These are phyloP conservation scores for Macrophomina tecta DNA, from an alignment of 2,329 filamentous ascomycete genomes.

Conservation along the genomic window DNA sequence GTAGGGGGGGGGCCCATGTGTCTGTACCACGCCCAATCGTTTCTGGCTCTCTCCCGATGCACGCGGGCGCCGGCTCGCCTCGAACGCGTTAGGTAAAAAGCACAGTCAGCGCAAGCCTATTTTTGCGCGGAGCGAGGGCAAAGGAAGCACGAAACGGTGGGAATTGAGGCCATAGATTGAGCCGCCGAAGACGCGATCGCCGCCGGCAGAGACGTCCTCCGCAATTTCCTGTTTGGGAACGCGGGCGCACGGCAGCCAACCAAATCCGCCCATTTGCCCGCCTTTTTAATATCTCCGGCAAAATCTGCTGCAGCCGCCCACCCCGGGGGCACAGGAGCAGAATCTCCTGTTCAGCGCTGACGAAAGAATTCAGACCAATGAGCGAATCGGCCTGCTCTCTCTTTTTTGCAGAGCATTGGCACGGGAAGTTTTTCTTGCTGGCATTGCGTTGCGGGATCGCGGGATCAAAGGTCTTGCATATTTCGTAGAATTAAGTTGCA, in stretches of 20 bases:
- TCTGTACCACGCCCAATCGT: background rate
- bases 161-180: background rate
- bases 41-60: background rate
- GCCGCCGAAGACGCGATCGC: conserved; percentile 6
- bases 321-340: too few relatives aligned
- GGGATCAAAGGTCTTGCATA: too few relatives aligned
- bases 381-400: background rate
- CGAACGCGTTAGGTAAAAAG: conserved; percentile 1
- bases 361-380: background rate
- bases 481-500: background rate
- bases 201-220: conserved; percentile 4
- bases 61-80: background rate
- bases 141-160: too few relatives aligned
- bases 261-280: conserved; percentile 11
- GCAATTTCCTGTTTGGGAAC: conserved; percentile 6
- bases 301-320: background rate
- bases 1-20: background rate
- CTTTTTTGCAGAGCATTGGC: background rate
- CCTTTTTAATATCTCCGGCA: conserved; percentile 18
- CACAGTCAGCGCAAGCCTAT: background rate
- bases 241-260: background rate
- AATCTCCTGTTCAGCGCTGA: background rate
- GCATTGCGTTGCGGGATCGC: background rate
- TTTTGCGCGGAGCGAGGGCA: background rate
- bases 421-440: background rate